A percentile compares a stretch with the other conserved stretches of the same genome.
phyloP scores from a whole-genome alignment of 305 asterid genomes.

The Nicotiana rustica region DNA sequence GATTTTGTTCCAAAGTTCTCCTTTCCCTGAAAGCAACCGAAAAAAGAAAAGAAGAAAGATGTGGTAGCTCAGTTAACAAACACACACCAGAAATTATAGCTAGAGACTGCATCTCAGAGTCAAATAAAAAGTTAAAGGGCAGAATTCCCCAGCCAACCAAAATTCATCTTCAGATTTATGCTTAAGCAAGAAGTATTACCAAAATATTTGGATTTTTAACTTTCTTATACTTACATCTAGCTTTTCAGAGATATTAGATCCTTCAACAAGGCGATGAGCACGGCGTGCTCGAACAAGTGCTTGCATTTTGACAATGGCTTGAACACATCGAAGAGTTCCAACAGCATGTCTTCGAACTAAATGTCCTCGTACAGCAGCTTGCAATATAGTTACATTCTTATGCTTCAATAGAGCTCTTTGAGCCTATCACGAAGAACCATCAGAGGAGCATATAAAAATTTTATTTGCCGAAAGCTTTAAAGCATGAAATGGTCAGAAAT shows the following conservation, averaged over 20 bases:
- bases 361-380: conserved; percentile 97
- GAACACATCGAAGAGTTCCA: conserved; percentile 95
- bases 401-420: conserved; percentile 62
- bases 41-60: conserved; percentile 30
- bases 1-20: conserved; percentile 48
- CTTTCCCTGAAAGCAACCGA: conserved; percentile 55
- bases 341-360: conserved; percentile 85
- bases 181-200: background rate
- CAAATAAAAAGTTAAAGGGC: background rate
- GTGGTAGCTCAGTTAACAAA: background rate
- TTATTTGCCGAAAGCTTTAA: background rate
- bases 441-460: background rate
- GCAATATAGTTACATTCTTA: conserved; percentile 69
- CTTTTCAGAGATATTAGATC: conserved; percentile 43
- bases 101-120: background rate
- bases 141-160: background rate
- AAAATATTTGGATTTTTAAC: background rate
- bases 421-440: conserved; percentile 63
- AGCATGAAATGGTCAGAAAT: conserved; percentile 31
- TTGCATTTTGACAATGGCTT: conserved; percentile 93
- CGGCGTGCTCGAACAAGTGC: conserved; percentile 82
- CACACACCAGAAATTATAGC: background rate
- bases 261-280: conserved; percentile 49
- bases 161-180: background rate
- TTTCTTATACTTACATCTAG: conserved; percentile 50